Base-by-base conservation (phyloP, 441 rosid species). In the Pelargonium exstipulatum region DNA sequence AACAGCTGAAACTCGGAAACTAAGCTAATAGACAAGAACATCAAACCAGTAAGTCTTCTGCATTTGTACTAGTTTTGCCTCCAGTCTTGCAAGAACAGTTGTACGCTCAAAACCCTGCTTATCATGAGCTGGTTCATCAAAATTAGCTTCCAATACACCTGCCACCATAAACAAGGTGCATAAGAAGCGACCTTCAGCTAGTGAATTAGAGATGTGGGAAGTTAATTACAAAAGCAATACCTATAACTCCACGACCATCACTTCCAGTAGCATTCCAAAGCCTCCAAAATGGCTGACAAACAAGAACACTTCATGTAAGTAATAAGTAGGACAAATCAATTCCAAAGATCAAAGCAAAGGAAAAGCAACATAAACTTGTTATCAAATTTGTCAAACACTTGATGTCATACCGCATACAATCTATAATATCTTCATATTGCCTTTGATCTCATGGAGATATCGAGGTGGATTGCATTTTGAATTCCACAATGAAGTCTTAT, bases 281-380 rank as follows among this genome's bases (percentile, higher is more conserved):
- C 89, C 97, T 91, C 96, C 97, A 94, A 77, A 91, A 94, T 53
- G 97, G 99, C 99, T 94, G 88, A 71, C 64, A 78, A 71, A 74
- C 57, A 69, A 10, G 51, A 42, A 18, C 49, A 32, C 20, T 68
- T 61, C 61, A 16, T 63, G 29, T 37, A 64, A 70, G 62, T 67
- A 64, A 37, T 8, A 24, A 24, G 26, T 0, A 24, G 26, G 26
- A 24, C 26, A 24, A 24, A 24, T 24, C 26, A 24, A 24, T 24
- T 24, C 26, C 26, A 24, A 24, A 24, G 26, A 24, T 24, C 26
- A 24, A 24, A 24, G 26, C 26, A 24, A 24, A 24, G 26, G 26
- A 24, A 1, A 24, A 24, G 26, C 26, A 24, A 24, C 26, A 24
- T 24, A 24, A 24, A 24, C 26, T 24, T 24, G 26, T 24, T 24